Conservation (phyloP, 2,329 filamentous ascomycete genomes). For the Epicoccum sorghinum region DNA sequence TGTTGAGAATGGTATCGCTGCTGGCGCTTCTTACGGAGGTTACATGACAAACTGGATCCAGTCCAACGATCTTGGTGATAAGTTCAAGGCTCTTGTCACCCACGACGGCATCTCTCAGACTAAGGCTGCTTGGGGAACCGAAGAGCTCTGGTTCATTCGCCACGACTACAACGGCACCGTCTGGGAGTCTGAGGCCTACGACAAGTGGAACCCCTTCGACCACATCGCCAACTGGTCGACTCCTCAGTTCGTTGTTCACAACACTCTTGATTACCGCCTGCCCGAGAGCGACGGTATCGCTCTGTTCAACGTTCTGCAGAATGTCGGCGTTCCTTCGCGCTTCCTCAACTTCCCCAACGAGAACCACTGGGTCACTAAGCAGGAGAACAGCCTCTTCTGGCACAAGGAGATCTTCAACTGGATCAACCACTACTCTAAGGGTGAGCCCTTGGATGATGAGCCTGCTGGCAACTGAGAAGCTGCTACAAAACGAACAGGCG, state of each 20-base stretch:
- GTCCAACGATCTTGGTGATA: constrained; percentile 78
- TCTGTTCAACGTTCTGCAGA: constrained; percentile 85
- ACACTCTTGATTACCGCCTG: constrained; percentile 86
- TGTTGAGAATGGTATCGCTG: constrained; percentile 71
- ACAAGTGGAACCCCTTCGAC: constrained; percentile 63
- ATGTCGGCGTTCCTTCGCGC: constrained; percentile 74
- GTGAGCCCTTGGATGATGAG: constrained; percentile 35
- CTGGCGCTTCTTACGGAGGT: constrained; percentile 64
- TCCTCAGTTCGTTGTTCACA: constrained; percentile 88
- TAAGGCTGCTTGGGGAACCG: constrained; percentile 52
- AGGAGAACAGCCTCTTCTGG: constrained; percentile 92
- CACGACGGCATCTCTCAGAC: constrained; percentile 83
- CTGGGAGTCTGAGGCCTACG: constrained; percentile 52
- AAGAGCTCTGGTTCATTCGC: constrained; percentile 60
- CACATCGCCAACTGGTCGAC: constrained; percentile 76
- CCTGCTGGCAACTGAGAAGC: constrained; percentile 37
- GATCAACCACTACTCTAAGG: constrained; percentile 47
- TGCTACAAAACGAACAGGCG: not conserved
- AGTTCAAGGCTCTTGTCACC: constrained; percentile 86
- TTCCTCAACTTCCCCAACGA: constrained; percentile 83
- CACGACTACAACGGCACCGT: constrained; percentile 51
- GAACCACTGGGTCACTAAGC: constrained; percentile 82
- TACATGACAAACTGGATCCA: constrained; percentile 79
- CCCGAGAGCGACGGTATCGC: constrained; percentile 83
- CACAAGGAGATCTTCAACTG: constrained; percentile 62